Percentiles rank a stretch among this genome's conserved stretches.
These are phyloP conservation scores for Capsella bursapastoris DNA, from an alignment of 345 rosid genomes.

Conservation along the genomic window DNA sequence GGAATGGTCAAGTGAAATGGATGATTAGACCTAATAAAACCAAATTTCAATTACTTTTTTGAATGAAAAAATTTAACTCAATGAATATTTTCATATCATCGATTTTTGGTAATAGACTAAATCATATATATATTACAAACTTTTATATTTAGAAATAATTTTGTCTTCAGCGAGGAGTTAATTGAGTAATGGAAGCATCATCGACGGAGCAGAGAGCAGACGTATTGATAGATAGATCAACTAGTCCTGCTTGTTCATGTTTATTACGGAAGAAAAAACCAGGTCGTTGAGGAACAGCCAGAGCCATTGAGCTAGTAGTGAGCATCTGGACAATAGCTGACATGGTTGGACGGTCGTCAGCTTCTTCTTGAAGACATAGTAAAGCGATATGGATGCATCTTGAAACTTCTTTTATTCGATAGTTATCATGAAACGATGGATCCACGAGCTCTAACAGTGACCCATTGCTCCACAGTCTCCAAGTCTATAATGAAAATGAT, in stretches of 20 bases:
- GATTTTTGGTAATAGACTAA: no score
- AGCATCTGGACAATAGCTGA: not conserved
- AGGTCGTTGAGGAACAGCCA: not conserved
- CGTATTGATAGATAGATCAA: not conserved
- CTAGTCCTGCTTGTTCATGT: not conserved
- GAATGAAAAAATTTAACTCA: no score
- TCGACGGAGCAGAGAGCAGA: not conserved
- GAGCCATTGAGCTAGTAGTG: not conserved
- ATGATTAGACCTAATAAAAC: no score
- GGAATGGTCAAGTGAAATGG: no score
- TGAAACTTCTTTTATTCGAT: not conserved
- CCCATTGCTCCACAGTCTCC: not conserved
- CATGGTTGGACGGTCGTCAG: not conserved
- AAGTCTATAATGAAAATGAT: not conserved
- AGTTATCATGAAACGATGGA: not conserved
- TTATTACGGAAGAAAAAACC: not conserved
- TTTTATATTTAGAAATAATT: not conserved
- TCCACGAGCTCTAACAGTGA: not conserved
- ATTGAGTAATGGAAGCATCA: not conserved
- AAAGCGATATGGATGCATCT: slow-evolving; percentile 1
- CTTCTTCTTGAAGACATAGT: slow-evolving; percentile 5
- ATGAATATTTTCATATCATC: no score
- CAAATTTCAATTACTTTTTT: no score
- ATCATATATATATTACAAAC: not conserved
- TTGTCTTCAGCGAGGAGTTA: not conserved